phyloP scores from a whole-genome alignment of 164 flowering plant genomes.

The Aristolochia californica region DNA sequence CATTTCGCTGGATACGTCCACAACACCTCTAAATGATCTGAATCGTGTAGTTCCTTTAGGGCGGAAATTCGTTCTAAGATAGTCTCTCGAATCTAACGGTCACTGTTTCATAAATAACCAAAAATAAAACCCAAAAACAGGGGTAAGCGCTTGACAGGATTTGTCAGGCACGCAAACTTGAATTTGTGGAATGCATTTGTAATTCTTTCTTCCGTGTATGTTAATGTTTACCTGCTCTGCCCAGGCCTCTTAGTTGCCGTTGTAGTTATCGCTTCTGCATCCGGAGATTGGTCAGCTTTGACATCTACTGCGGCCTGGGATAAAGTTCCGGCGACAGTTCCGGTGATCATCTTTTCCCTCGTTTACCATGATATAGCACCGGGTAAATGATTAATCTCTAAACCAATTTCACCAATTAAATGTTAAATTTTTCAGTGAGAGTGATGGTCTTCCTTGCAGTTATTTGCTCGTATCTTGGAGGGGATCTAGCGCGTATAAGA shows the following conservation, averaged over 20 bases:
- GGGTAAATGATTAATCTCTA: conserved; percentile 21
- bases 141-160: too few relatives aligned
- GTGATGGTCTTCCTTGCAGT: conserved; percentile 29
- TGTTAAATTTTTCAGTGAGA: not conserved
- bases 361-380: conserved; percentile 70
- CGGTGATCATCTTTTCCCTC: conserved; percentile 63
- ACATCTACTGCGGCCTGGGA: conserved; percentile 42
- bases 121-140: too few relatives aligned
- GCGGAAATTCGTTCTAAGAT: too few relatives aligned
- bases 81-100: too few relatives aligned
- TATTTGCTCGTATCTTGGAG: conserved; percentile 64
- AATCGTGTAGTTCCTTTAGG: too few relatives aligned
- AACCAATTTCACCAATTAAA: not conserved
- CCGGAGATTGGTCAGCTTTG: conserved; percentile 60
- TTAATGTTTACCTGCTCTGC: conserved; percentile 3
- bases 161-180: too few relatives aligned
- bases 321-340: conserved; percentile 48
- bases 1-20: too few relatives aligned
- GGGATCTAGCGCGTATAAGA: conserved; percentile 49
- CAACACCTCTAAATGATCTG: too few relatives aligned
- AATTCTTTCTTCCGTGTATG: too few relatives aligned
- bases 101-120: too few relatives aligned
- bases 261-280: conserved; percentile 37
- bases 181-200: too few relatives aligned
- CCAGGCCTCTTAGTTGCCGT: conserved; percentile 50